phyloP scores from a whole-genome alignment of 768 basidiomycete species.

The Rhodocollybia butyracea region DNA sequence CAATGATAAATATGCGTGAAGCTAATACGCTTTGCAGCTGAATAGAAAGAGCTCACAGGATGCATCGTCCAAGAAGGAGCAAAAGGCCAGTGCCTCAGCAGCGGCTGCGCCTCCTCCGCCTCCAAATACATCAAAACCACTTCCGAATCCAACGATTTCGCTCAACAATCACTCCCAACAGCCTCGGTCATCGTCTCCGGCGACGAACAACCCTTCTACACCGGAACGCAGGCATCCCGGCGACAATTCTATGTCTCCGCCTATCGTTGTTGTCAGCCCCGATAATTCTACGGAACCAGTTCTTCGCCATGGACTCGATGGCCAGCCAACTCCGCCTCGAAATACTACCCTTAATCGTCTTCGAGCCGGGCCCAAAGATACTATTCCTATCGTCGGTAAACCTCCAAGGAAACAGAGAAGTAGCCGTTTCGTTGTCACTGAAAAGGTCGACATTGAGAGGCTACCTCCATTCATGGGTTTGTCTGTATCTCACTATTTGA shows the following conservation, averaged over 20 bases:
- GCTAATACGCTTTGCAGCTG: conserved; percentile 42
- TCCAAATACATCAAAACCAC: conserved; percentile 61
- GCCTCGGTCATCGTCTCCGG: conserved; percentile 41
- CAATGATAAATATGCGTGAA: conserved; percentile 10
- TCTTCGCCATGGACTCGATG: conserved; percentile 45
- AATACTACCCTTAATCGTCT: conserved; percentile 70
- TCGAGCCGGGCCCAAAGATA: conserved; percentile 87
- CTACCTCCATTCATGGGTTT: conserved; percentile 86
- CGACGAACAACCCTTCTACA: conserved; percentile 33
- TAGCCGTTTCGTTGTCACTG: conserved; percentile 93
- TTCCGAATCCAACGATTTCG: conserved; percentile 42
- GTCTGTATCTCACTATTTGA: conserved; percentile 21
- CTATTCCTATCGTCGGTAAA: conserved; percentile 93
- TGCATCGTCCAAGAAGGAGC: conserved; percentile 67
- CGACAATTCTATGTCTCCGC: conserved; percentile 59
- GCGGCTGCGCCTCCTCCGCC: conserved; percentile 48
- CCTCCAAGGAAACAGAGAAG: conserved; percentile 97
- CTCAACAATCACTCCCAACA: conserved; percentile 33
- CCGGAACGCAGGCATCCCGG: conserved; percentile 60
- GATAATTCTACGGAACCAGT: conserved; percentile 53
- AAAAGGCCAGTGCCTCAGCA: conserved; percentile 43
- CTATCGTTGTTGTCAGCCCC: conserved; percentile 84
- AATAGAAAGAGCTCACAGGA: conserved; percentile 68
- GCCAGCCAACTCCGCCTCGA: conserved; percentile 56
- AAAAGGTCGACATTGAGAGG: conserved; percentile 94